These are phyloP conservation scores for Myriosclerotinia duriaeana DNA, from an alignment of 2,329 filamentous ascomycete genomes.

Conservation along the genomic window DNA sequence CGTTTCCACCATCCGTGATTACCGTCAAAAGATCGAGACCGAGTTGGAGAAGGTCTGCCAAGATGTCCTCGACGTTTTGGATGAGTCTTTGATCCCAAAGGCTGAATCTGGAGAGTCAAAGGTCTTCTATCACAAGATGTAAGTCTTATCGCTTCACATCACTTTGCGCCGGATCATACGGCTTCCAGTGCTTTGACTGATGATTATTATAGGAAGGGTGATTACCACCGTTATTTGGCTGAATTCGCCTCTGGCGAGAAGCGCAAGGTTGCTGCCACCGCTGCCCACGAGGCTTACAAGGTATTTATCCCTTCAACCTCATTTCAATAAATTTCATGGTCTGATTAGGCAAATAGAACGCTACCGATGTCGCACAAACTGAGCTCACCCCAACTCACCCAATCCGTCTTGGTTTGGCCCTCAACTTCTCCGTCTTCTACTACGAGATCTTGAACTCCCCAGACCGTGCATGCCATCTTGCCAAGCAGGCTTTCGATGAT, in stretches of 20 bases:
- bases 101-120: conserved; percentile 97
- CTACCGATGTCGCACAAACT: conserved; percentile 96
- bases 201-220: conserved; percentile 72
- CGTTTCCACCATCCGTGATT: conserved; percentile 89
- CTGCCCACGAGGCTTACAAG: conserved; percentile 96
- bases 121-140: conserved; percentile 99
- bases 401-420: conserved; percentile 93
- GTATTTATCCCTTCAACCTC: conserved; percentile 48
- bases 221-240: conserved; percentile 93
- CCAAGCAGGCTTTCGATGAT: conserved; percentile 98
- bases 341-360: conserved; percentile 59
- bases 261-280: conserved; percentile 83
- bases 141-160: conserved; percentile 46
- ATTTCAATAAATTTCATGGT: neutral
- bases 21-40: conserved; percentile 96
- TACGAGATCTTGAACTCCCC: conserved; percentile 99
- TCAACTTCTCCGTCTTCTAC: conserved; percentile 99
- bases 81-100: conserved; percentile 90
- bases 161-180: conserved; percentile 22
- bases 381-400: conserved; percentile 97
- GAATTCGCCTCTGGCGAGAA: conserved; percentile 93
- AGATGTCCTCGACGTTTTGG: conserved; percentile 93
- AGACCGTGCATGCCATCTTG: conserved; percentile 94
- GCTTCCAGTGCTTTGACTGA: conserved; percentile 26
- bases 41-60: conserved; percentile 98